Percentiles rank a stretch among this genome's conserved stretches.
These are phyloP conservation scores for Panaeolus papilionaceus DNA, from an alignment of 768 basidiomycete genomes.

Conservation along the genomic window DNA sequence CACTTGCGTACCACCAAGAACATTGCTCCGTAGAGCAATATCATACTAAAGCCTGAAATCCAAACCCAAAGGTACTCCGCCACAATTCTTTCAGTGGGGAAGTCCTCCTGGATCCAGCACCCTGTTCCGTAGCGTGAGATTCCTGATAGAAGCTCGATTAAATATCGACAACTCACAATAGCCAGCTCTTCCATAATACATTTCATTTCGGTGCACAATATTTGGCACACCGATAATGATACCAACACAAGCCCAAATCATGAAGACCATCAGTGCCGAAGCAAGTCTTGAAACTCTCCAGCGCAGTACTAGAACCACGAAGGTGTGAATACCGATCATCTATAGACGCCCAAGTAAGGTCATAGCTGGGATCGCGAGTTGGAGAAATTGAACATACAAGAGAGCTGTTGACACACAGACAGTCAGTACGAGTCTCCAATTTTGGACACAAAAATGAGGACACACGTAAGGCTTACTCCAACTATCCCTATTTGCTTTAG, in stretches of 20 bases:
- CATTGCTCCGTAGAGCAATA: constrained; percentile 51
- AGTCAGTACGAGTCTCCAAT: neutral
- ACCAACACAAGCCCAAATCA: constrained; percentile 47
- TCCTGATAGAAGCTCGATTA: neutral
- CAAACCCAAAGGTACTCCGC: constrained; percentile 60
- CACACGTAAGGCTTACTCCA: constrained; percentile 47
- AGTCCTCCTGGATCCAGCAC: constrained; percentile 54
- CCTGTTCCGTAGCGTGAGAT: constrained; percentile 33
- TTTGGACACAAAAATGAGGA: constrained; percentile 27
- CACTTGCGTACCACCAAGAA: constrained; percentile 47
- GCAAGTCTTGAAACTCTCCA: constrained; percentile 38
- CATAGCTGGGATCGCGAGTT: neutral
- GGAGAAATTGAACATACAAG: constrained; percentile 26
- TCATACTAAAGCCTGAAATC: constrained; percentile 47
- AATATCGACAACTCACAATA: constrained; percentile 38
- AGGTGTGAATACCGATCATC: constrained; percentile 57
- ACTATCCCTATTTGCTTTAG: constrained; percentile 55
- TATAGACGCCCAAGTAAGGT: constrained; percentile 19
- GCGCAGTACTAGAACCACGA: constrained; percentile 52
- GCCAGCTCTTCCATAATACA: constrained; percentile 50
- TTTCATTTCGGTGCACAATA: constrained; percentile 37
- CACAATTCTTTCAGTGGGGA: constrained; percentile 43
- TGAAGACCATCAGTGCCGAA: constrained; percentile 38
- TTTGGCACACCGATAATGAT: constrained; percentile 47
- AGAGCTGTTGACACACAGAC: constrained; percentile 23